Conservation (phyloP, 208 protist species). For the Leishmania braziliensis region DNA sequence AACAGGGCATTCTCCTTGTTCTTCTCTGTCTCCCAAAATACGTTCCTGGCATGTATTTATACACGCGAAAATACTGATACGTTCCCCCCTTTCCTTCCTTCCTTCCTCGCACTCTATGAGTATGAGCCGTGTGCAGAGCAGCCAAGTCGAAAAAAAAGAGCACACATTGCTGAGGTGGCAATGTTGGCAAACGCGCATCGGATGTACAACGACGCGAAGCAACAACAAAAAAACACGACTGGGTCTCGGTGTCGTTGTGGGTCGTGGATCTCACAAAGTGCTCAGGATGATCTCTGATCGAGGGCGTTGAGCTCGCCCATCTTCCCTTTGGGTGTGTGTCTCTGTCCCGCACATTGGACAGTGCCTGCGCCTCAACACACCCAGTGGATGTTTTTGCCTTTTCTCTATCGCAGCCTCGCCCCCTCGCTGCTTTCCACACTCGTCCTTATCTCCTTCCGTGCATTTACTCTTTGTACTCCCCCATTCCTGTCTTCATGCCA, state of each 20-base stretch:
- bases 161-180: neutral
- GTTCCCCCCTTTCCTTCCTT: neutral
- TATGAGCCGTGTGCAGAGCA: neutral
- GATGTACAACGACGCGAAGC: neutral
- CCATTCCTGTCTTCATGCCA: neutral
- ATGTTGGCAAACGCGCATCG: neutral
- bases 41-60: neutral
- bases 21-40: constrained; percentile 1
- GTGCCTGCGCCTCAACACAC: neutral
- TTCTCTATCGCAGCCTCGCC: neutral
- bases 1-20: constrained; percentile 1
- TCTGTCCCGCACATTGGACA: neutral
- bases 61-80: neutral
- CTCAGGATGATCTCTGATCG: neutral
- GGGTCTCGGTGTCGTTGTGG: neutral
- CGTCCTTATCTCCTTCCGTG: neutral
- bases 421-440: neutral
- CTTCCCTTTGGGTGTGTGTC: neutral
- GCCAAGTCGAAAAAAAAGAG: constrained; percentile 11
- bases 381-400: neutral
- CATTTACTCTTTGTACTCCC: constrained; percentile 3
- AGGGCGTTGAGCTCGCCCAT: neutral
- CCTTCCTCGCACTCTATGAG: neutral
- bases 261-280: neutral
- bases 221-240: constrained; percentile 19